Base-by-base conservation (phyloP, 106 monocot genomes). In the Xerophyta viscosa region DNA sequence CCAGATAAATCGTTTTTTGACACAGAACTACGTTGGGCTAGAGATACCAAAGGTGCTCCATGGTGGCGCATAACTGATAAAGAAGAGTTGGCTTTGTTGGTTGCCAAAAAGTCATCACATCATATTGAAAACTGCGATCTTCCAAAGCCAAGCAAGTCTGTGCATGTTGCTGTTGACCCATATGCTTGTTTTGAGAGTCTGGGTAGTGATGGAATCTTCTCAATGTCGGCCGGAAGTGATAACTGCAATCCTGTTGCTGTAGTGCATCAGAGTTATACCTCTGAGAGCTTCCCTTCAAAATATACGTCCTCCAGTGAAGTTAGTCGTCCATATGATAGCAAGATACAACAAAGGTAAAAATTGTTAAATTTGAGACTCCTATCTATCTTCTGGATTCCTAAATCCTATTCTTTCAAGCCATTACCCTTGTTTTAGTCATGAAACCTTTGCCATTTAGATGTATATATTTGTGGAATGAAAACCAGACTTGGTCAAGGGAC, bases 41-140 rank as follows among this genome's bases (percentile, higher is more conserved):
- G 50, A 64, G 55, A 25, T 62, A 67, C 47, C 23, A 88, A 84
- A 48, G 48, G 63, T n/a, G 71, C 70, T 18, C 84, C 88, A 11
- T 96, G 88, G 88, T 96, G 94, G 94, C 68, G 75, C 28, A 59
- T 79, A 58, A 33, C 77, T 31, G 88, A 88, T 60, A 63, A 67
- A 65, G 84, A 81, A 62, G 94, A 88, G 29, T 62, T 96, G 60
- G 88, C 84, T 67, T 68, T 50, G 19, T 60, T 96, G 57, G 88
- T 96, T 44, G 84, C 88, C 3, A 71, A 96, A 50, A 88, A 82
- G 45, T 68, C 81, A 52, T 22, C 54, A 41, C 36, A 81, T 46
- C 61, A 79, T 48, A 56, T 88, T 58, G 94, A 81, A 61, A 96
- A 96, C 41, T 88, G 88, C 53, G 94, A 96, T 65, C 78, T 96